Evolutionary conservation across 805 yeast species (phyloP).

Genomic region (Teunomyces panamensis): DNA sequence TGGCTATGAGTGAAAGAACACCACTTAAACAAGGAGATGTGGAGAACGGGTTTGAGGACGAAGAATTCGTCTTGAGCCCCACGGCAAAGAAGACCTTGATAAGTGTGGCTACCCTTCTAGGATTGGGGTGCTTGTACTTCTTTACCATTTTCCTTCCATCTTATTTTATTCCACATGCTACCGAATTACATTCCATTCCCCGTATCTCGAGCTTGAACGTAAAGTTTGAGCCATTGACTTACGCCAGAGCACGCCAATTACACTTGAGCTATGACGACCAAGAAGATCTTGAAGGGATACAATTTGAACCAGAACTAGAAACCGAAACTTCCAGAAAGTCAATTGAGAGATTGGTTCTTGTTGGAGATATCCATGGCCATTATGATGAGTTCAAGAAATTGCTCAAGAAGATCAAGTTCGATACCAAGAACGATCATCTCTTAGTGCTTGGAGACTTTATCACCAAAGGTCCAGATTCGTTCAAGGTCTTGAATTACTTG

Average conservation of each 20-base stretch:
- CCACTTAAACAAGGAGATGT: constrained; percentile 13
- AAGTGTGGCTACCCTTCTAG: constrained; percentile 10
- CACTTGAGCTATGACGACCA: constrained; percentile 10
- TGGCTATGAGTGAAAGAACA: constrained; percentile 10
- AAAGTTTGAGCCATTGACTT: constrained; percentile 23
- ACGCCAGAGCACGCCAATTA: constrained; percentile 12
- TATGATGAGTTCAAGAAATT: constrained; percentile 52
- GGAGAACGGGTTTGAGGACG: constrained; percentile 16
- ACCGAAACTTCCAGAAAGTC: not conserved
- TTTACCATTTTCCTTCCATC: constrained; percentile 34
- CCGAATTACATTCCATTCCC: constrained; percentile 21
- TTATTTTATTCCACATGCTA: constrained; percentile 32
- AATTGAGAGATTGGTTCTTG: constrained; percentile 54
- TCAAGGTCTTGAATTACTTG: constrained; percentile 58
- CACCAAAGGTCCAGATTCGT: constrained; percentile 78
- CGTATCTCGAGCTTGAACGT: constrained; percentile 24
- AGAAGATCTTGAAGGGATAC: constrained; percentile 7
- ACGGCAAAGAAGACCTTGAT: constrained; percentile 14
- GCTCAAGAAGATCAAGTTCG: constrained; percentile 47
- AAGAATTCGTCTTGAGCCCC: constrained; percentile 9
- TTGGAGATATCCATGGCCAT: constrained; percentile 91
- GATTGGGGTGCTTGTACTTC: constrained; percentile 20
- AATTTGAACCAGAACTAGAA: not conserved
- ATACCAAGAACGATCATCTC: constrained; percentile 52
- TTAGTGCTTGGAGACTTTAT: constrained; percentile 82